Conservation (phyloP, 768 basidiomycete genomes). For the Boletellus sp. region DNA sequence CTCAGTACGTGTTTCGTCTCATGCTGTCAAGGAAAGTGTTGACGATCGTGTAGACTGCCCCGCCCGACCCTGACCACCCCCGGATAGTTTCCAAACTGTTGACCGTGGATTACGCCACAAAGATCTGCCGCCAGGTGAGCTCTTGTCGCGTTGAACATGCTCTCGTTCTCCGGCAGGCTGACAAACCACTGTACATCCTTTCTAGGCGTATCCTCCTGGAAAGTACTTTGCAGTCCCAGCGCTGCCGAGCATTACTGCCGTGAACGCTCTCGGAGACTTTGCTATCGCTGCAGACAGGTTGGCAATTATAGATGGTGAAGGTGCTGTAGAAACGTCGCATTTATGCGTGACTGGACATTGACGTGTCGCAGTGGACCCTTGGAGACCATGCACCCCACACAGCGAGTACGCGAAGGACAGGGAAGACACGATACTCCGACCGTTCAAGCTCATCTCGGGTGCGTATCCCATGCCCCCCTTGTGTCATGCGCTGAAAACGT, state of each 20-base stretch:
- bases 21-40: neutral
- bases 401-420: slow-evolving; percentile 67
- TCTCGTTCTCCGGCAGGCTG: neutral
- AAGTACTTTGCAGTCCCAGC: slow-evolving; percentile 66
- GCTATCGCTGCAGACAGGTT: slow-evolving; percentile 74
- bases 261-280: slow-evolving; percentile 85
- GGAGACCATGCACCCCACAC: slow-evolving; percentile 84
- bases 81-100: slow-evolving; percentile 78
- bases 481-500: neutral
- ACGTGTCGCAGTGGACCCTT: slow-evolving; percentile 70
- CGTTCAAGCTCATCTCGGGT: slow-evolving; percentile 88
- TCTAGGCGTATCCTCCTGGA: slow-evolving; percentile 74
- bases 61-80: slow-evolving; percentile 64
- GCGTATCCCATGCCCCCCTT: slow-evolving; percentile 23
- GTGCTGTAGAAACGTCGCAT: slow-evolving; percentile 32
- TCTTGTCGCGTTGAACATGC: neutral
- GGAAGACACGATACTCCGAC: slow-evolving; percentile 65
- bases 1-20: slow-evolving; percentile 43
- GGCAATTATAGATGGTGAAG: slow-evolving; percentile 86
- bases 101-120: slow-evolving; percentile 65
- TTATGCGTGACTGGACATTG: neutral
- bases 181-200: neutral
- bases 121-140: slow-evolving; percentile 61
- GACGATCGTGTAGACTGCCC: slow-evolving; percentile 52
- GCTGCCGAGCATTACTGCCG: slow-evolving; percentile 74